These are phyloP conservation scores for Candida tallmaniae DNA, from an alignment of 805 yeast species.

Conservation along the genomic window DNA sequence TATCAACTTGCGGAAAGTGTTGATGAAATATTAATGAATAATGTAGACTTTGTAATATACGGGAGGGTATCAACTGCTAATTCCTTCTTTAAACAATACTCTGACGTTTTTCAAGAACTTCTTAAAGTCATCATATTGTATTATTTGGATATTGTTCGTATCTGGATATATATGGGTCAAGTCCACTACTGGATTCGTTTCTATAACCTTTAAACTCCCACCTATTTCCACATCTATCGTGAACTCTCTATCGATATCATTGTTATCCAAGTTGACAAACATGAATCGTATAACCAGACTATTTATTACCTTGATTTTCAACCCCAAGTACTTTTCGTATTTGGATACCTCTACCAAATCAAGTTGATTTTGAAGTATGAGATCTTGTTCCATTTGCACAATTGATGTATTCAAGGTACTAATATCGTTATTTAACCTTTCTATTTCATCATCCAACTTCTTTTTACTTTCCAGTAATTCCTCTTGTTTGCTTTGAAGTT, in stretches of 20 bases:
- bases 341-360: constrained; percentile 50
- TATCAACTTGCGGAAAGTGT: constrained; percentile 6
- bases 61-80: neutral
- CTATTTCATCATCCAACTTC: constrained; percentile 22
- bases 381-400: constrained; percentile 24
- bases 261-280: constrained; percentile 46
- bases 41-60: neutral
- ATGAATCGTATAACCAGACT: constrained; percentile 45
- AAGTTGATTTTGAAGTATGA: constrained; percentile 40
- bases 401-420: constrained; percentile 14
- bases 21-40: constrained; percentile 4
- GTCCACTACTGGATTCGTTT: constrained; percentile 30
- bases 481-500: constrained; percentile 30
- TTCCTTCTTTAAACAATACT: constrained; percentile 2
- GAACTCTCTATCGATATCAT: constrained; percentile 38
- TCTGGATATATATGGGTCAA: neutral
- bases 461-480: constrained; percentile 17
- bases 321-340: constrained; percentile 52
- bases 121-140: constrained; percentile 22
- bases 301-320: constrained; percentile 47
- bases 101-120: constrained; percentile 18
- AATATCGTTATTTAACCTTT: constrained; percentile 12
- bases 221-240: constrained; percentile 44
- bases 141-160: constrained; percentile 15
- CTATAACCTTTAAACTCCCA: constrained; percentile 33